Evolutionary conservation across 139 green algal genomes (phyloP).

Genomic region (Penium margaritaceum): DNA sequence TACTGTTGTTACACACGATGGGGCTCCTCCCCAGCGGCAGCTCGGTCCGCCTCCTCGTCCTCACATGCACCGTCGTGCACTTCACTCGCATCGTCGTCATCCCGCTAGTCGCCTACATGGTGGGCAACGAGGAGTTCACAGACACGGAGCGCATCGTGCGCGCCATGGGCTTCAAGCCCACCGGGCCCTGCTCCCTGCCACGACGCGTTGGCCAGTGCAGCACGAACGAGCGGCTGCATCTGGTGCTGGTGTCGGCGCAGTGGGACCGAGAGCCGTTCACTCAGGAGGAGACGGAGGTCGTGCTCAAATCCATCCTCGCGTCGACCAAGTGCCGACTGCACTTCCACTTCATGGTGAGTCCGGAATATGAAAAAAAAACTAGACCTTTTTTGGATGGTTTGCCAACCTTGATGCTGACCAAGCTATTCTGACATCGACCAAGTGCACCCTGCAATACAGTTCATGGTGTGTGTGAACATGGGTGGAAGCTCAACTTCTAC

Average conservation of each 20-base stretch:
- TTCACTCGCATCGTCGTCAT: slow-evolving; percentile 19
- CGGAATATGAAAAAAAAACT: too few relatives aligned
- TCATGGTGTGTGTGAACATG: too few relatives aligned
- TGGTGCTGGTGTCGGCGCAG: slow-evolving; percentile 37
- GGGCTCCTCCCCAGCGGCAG: too few relatives aligned
- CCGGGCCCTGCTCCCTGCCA: slow-evolving; percentile 18
- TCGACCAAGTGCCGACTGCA: slow-evolving; percentile 33
- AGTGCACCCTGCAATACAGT: too few relatives aligned
- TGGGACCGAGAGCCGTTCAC: slow-evolving; percentile 39
- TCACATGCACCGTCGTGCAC: slow-evolving; percentile 10
- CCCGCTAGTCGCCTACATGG: not conserved
- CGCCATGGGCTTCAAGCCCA: slow-evolving; percentile 5
- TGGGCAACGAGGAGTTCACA: slow-evolving; percentile 23
- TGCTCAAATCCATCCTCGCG: slow-evolving; percentile 30
- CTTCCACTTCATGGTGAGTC: slow-evolving; percentile 44
- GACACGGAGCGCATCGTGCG: slow-evolving; percentile 22
- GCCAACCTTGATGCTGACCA: too few relatives aligned
- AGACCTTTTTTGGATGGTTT: too few relatives aligned
- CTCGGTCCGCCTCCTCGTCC: not conserved
- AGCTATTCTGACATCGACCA: too few relatives aligned
- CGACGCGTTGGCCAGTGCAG: slow-evolving; percentile 13
- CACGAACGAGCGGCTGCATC: slow-evolving; percentile 24
- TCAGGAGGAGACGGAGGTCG: slow-evolving; percentile 27
- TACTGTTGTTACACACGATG: too few relatives aligned
- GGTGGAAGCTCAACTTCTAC: too few relatives aligned